Conservation (phyloP, 1,284 basidiomycete genomes). For the Exsudoporus floridanus region DNA sequence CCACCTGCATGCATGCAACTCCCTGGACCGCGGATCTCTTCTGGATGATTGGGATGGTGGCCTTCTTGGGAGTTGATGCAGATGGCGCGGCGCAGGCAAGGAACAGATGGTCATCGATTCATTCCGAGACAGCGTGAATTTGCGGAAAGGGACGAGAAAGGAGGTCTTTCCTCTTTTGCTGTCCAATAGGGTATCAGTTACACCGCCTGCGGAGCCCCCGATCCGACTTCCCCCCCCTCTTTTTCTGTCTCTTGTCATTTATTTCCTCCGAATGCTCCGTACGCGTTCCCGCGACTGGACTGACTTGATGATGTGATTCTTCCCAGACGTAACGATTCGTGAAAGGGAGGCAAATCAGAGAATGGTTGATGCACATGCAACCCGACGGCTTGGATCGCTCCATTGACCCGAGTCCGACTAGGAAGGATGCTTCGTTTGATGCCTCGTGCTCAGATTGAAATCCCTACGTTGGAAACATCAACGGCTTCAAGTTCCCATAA, state of each 20-base stretch:
- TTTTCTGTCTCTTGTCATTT: too few relatives aligned
- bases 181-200: constrained; percentile 1
- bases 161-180: constrained; percentile 4
- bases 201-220: not conserved
- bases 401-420: constrained; percentile 37
- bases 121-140: constrained; percentile 1
- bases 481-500: constrained; percentile 13
- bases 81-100: constrained; percentile 4
- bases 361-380: not conserved
- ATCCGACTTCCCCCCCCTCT: not conserved
- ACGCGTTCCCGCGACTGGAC: not conserved
- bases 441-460: constrained; percentile 54
- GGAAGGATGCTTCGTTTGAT: constrained; percentile 56
- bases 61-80: not conserved
- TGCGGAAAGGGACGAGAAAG: constrained; percentile 10
- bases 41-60: not conserved
- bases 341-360: not conserved
- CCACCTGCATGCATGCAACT: constrained; percentile 6
- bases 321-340: not conserved
- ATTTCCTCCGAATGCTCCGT: too few relatives aligned
- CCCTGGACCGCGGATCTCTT: constrained; percentile 12
- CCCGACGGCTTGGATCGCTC: constrained; percentile 45
- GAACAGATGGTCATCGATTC: constrained; percentile 3
- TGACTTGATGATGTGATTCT: not conserved
- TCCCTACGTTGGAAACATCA: constrained; percentile 36